Evolutionary conservation across 345 rosid species (phyloP).

Genomic region (Moricandia moricandioides): DNA sequence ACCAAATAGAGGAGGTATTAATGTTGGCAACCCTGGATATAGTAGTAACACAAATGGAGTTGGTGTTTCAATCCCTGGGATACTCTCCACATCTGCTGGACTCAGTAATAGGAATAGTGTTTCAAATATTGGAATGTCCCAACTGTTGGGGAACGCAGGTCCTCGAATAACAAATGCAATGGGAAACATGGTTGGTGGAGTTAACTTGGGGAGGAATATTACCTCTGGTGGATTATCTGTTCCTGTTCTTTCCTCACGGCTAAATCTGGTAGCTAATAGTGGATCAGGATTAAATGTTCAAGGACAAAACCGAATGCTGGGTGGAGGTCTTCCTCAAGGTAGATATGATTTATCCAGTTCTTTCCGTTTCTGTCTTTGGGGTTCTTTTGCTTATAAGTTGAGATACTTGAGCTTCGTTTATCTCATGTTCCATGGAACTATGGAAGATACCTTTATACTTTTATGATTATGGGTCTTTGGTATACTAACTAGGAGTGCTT

Average conservation of each 20-base stretch:
- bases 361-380: not conserved
- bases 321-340: constrained; percentile 94
- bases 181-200: constrained; percentile 94
- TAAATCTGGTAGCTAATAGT: constrained; percentile 65
- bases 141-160: constrained; percentile 81
- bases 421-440: constrained; percentile 10
- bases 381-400: not conserved
- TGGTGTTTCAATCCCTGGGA: constrained; percentile 93
- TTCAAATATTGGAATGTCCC: constrained; percentile 90
- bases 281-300: constrained; percentile 88
- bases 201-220: constrained; percentile 79
- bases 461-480: not conserved
- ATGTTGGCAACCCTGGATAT: constrained; percentile 84
- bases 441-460: not conserved
- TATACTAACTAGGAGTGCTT: constrained; percentile 13
- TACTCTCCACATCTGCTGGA: constrained; percentile 84
- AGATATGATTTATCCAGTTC: constrained; percentile 12
- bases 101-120: constrained; percentile 79
- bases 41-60: constrained; percentile 82
- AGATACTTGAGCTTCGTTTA: constrained; percentile 8
- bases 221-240: constrained; percentile 85
- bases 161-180: constrained; percentile 80
- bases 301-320: constrained; percentile 86
- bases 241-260: constrained; percentile 82
- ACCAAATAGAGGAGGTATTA: constrained; percentile 81